Evolutionary conservation across 352 stramenopile species (phyloP).

Genomic region (Blastocystis sp.): DNA sequence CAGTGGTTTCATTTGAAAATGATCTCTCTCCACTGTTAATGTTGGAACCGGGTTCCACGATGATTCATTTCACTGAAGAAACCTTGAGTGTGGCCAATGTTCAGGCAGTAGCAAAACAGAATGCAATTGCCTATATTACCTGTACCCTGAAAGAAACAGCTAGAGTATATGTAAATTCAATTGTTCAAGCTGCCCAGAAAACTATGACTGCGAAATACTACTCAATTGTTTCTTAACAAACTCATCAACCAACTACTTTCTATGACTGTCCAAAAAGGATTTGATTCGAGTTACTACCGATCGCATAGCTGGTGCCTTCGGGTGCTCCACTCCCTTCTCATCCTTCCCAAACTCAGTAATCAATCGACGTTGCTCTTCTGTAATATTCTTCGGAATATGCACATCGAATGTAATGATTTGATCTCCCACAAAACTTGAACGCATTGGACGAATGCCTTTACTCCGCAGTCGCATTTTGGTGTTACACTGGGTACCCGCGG

Average conservation of each 20-base stretch:
- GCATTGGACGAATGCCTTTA: slow-evolving; percentile 85
- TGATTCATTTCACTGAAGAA: no score
- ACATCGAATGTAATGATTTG: slow-evolving; percentile 84
- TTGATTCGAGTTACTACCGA: neutral
- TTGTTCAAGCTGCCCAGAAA: no score
- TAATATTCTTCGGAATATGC: slow-evolving; percentile 80
- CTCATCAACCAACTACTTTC: slow-evolving; percentile 43
- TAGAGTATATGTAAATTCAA: no score
- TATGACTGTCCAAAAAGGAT: slow-evolving; percentile 4
- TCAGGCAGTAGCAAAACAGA: no score
- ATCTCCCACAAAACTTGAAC: slow-evolving; percentile 80
- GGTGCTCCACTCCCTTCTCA: slow-evolving; percentile 75
- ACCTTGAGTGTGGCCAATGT: no score
- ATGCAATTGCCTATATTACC: no score
- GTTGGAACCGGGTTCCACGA: no score
- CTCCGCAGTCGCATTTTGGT: slow-evolving; percentile 83
- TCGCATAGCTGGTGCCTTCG: slow-evolving; percentile 38
- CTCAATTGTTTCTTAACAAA: neutral
- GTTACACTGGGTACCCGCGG: slow-evolving; percentile 80
- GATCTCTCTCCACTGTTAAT: no score
- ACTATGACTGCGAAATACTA: neutral
- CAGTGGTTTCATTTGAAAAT: no score
- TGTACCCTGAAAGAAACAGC: no score
- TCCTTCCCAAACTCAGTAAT: slow-evolving; percentile 83
- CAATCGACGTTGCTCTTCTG: slow-evolving; percentile 79